Base-by-base conservation (phyloP, 106 monocot species). In the Dioscorea dumetorum region DNA sequence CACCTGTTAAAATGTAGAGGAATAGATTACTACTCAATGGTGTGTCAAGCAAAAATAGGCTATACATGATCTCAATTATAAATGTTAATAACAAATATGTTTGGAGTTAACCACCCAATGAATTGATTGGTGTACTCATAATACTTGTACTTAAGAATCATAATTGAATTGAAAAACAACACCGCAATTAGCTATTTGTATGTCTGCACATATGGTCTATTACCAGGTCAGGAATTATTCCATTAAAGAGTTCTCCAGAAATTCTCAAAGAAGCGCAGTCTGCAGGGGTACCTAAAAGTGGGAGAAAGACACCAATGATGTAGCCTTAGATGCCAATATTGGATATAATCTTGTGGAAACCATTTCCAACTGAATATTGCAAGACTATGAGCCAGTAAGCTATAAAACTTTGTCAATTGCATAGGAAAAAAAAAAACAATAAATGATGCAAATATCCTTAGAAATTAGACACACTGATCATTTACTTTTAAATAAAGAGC, bases 261-360 rank as follows among this genome's bases (percentile, higher is more conserved):
- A 95, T 74, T 66, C 95, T 91, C 70, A 95, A 59, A 73, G 88
- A 88, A 62, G 91, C 83, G 80, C 88, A 95, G 63, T 95, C 95
- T 48, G 91, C 85, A 67, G 95, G 95, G 69, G 88, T 95, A 60
- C 95, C 95, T 95, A 74, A 16, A 73, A 72, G 66, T 70, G 66
- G 6, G n/a, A 22, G 9, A 48, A 32, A 48, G 61, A 21, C 18
- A 32, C 34, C 23, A n/a, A 11, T 50, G 5, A 52, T 62, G 57
- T 10, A 62, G 62, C 24, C 18, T 51, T 12, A 56, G 18, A 57
- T 9, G 53, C 28, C 31, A 59, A 50, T 65, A 24, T 57, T 74
- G 24, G 71, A 61, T 24, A 24, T 48, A 66, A 41, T 8, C 41
- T 10, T 57, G 23, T 51, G 0, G 58, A 64, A 58, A 56, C 48